Evolutionary conservation across 202 grass and related monocot genomes (phyloP).

Genomic region (Digitaria exilis): DNA sequence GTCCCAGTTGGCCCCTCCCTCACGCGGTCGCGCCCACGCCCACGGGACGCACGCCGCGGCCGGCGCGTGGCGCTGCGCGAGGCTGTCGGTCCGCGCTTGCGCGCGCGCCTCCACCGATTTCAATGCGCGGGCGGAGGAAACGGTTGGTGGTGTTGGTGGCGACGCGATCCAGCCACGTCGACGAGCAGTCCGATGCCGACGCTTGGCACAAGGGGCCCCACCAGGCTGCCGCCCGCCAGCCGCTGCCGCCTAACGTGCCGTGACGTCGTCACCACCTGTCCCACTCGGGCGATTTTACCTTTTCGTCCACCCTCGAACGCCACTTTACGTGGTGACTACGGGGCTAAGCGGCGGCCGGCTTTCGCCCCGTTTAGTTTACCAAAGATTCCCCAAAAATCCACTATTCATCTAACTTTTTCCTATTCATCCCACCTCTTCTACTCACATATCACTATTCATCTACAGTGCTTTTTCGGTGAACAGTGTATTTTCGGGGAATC

Average conservation of each 20-base stretch:
- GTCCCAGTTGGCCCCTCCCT: not conserved
- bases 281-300: constrained; percentile 1
- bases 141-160: constrained; percentile 22
- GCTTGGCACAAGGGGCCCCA: constrained; percentile 29
- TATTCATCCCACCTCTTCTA: too few relatives aligned
- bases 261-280: constrained; percentile 26
- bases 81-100: constrained; percentile 25
- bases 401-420: too few relatives aligned
- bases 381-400: too few relatives aligned
- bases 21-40: not conserved
- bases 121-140: not conserved
- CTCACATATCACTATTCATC: too few relatives aligned
- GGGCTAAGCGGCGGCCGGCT: constrained; percentile 34
- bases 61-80: constrained; percentile 39
- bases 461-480: too few relatives aligned
- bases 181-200: constrained; percentile 33
- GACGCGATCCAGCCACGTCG: not conserved
- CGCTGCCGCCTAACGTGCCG: constrained; percentile 22
- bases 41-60: not conserved
- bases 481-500: too few relatives aligned
- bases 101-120: constrained; percentile 34
- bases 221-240: not conserved
- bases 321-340: constrained; percentile 60
- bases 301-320: not conserved
- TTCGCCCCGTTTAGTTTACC: too few relatives aligned